Evolutionary conservation across 2,329 filamentous ascomycete genomes (phyloP).

Genomic region (Hypoxylon sp.): DNA sequence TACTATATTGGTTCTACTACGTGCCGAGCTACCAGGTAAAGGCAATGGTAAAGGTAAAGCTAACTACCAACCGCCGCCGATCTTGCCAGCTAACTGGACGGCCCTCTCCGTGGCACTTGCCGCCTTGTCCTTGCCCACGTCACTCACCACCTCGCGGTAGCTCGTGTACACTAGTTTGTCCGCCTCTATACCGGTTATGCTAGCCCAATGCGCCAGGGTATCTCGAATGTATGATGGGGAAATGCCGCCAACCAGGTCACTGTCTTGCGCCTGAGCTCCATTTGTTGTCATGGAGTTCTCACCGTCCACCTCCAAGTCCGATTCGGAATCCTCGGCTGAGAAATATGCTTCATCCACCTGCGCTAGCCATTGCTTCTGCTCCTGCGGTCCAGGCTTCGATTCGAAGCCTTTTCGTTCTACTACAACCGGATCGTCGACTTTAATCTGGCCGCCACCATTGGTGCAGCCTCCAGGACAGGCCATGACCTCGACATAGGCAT

Average conservation of each 20-base stretch:
- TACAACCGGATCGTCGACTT: slow-evolving; percentile 82
- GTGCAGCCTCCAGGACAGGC: slow-evolving; percentile 99
- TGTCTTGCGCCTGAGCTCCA: slow-evolving; percentile 40
- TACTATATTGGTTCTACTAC: slow-evolving; percentile 50
- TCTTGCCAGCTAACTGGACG: slow-evolving; percentile 88
- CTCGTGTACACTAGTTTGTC: slow-evolving; percentile 85
- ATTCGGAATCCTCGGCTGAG: slow-evolving; percentile 74
- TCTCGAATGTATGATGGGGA: slow-evolving; percentile 76
- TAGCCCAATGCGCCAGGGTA: slow-evolving; percentile 82
- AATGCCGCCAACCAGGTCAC: slow-evolving; percentile 73
- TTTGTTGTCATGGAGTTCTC: slow-evolving; percentile 45
- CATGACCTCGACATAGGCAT: slow-evolving; percentile 98
- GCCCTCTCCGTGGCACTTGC: slow-evolving; percentile 82
- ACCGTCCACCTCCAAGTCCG: slow-evolving; percentile 12
- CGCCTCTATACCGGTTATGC: slow-evolving; percentile 77
- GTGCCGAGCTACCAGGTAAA: slow-evolving; percentile 28
- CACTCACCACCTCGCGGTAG: slow-evolving; percentile 93
- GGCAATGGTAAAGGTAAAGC: background rate
- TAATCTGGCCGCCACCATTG: slow-evolving; percentile 96
- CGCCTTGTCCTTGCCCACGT: slow-evolving; percentile 85
- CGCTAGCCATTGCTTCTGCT: slow-evolving; percentile 88
- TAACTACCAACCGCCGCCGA: slow-evolving; percentile 90
- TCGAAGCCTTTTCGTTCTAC: slow-evolving; percentile 63
- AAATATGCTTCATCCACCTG: slow-evolving; percentile 92
- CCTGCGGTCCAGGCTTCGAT: slow-evolving; percentile 76